phyloP scores from a whole-genome alignment of 1,139 yeast genomes.

The Geotrichum cucujoidarum region DNA sequence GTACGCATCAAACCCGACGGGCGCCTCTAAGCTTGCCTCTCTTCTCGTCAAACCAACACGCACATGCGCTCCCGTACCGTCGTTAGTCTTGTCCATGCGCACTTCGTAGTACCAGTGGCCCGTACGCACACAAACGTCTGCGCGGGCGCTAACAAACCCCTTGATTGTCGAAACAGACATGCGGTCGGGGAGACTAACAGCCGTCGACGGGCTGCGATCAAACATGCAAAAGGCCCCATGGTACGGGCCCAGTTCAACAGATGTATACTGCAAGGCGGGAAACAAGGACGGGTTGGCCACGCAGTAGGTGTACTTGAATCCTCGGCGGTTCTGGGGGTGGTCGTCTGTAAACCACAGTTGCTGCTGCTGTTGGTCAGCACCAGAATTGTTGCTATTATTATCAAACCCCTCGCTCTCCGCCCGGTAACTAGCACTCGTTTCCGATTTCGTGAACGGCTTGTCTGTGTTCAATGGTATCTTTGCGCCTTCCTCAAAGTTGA shows the following conservation, averaged over 20 bases:
- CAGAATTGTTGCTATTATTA: neutral
- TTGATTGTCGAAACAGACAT: conserved; percentile 47
- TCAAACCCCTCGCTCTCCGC: neutral
- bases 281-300: conserved; percentile 61
- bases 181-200: conserved; percentile 42
- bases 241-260: conserved; percentile 71
- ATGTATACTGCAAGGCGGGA: conserved; percentile 55
- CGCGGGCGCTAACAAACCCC: conserved; percentile 81
- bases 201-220: conserved; percentile 64
- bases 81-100: conserved; percentile 44
- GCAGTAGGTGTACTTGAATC: conserved; percentile 78
- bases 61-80: conserved; percentile 49
- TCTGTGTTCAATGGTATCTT: conserved; percentile 3
- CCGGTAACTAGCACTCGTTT: no score
- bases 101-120: conserved; percentile 82
- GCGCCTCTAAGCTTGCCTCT: conserved; percentile 89
- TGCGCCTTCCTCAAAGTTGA: conserved; percentile 11
- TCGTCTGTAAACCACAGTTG: conserved; percentile 55
- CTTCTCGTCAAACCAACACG: conserved; percentile 76
- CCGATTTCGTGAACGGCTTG: neutral
- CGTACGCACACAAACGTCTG: conserved; percentile 70
- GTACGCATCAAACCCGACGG: conserved; percentile 92
- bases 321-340: conserved; percentile 71
- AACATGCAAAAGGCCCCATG: conserved; percentile 58
- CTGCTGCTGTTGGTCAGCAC: neutral